phyloP scores from a whole-genome alignment of 2,329 filamentous ascomycete genomes.

The Lachnellula occidentalis region DNA sequence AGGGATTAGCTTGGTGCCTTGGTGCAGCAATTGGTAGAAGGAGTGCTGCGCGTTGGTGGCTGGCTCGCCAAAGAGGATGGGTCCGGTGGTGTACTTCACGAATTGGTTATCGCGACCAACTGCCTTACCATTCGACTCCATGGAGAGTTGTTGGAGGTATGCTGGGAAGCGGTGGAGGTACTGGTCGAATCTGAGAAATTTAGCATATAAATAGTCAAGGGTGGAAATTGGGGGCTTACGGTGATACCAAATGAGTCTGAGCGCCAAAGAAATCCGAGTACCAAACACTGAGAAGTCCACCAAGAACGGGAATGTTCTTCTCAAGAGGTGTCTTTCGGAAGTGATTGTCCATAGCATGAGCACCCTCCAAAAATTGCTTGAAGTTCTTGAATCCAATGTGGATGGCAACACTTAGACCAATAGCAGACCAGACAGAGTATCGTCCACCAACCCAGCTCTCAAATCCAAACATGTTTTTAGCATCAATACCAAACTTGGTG shows the following conservation, averaged over 20 bases:
- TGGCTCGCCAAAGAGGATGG: conserved; percentile 95
- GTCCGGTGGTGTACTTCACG: conserved; percentile 95
- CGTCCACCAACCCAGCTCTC: conserved; percentile 97
- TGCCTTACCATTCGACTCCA: conserved; percentile 99
- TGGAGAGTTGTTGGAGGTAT: conserved; percentile 97
- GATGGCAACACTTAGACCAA: conserved; percentile 87
- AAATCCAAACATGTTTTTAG: conserved; percentile 99
- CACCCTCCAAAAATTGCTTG: conserved; percentile 88
- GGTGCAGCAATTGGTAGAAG: conserved; percentile 99
- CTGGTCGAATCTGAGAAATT: conserved; percentile 85
- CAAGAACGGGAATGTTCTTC: conserved; percentile 91
- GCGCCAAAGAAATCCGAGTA: conserved; percentile 99
- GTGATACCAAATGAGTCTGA: conserved; percentile 94
- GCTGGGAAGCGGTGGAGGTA: conserved; percentile 98
- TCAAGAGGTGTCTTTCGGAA: conserved; percentile 86
- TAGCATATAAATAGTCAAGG: conserved; percentile 6
- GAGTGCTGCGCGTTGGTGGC: conserved; percentile 99
- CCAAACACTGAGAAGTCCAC: conserved; percentile 92
- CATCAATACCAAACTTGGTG: conserved; percentile 97
- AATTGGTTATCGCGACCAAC: conserved; percentile 84
- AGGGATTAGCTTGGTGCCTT: conserved; percentile 97
- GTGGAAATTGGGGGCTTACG: conserved; percentile 50
- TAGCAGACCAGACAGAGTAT: conserved; percentile 98
- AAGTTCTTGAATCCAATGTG: conserved; percentile 99
- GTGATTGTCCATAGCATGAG: conserved; percentile 97